phyloP scores from a whole-genome alignment of 148 eudicot species.

The Cornus kousa region DNA sequence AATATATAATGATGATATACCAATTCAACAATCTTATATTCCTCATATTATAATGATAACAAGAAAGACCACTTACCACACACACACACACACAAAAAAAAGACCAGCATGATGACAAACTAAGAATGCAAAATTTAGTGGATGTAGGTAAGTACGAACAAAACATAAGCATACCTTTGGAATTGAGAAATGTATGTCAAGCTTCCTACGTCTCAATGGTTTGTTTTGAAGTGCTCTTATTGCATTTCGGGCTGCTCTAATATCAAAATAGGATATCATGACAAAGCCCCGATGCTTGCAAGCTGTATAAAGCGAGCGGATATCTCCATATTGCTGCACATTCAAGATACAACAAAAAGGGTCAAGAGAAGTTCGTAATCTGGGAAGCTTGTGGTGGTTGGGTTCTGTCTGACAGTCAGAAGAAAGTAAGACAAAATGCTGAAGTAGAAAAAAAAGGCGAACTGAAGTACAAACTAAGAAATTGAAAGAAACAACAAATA shows the following conservation, averaged over 20 bases:
- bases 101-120: not conserved
- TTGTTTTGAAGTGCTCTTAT: conserved; percentile 59
- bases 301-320: conserved; percentile 59
- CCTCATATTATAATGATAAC: not conserved
- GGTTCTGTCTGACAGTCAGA: too few relatives aligned
- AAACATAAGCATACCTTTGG: conserved; percentile 46
- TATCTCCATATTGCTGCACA: conserved; percentile 72
- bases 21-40: not conserved
- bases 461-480: not conserved
- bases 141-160: not conserved
- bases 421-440: not conserved
- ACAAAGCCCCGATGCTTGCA: conserved; percentile 73
- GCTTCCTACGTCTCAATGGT: conserved; percentile 50
- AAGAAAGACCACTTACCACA: not conserved
- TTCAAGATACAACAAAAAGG: conserved; percentile 2
- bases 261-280: conserved; percentile 72
- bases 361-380: not conserved
- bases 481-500: not conserved
- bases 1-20: not conserved
- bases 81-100: too few relatives aligned
- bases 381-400: too few relatives aligned
- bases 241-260: conserved; percentile 63
- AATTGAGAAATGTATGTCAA: conserved; percentile 67
- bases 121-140: not conserved
- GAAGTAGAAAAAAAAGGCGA: not conserved